Conservation (phyloP, 75 land plant genomes). For the Cunninghamia lanceolata region DNA sequence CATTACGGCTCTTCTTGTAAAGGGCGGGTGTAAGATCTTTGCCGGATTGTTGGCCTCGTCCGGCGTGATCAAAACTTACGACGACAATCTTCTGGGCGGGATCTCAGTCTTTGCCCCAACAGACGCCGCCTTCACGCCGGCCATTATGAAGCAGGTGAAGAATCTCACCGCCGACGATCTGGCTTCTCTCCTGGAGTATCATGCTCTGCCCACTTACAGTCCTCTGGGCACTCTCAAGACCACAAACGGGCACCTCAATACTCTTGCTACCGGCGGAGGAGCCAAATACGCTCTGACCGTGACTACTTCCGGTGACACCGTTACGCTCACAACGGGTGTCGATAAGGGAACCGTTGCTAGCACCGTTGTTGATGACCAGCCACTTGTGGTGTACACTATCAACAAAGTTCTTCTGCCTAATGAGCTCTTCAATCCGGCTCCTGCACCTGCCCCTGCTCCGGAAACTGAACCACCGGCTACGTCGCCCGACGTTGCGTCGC, state of each 20-base stretch:
- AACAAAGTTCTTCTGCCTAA: slow-evolving; percentile 32
- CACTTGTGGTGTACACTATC: slow-evolving; percentile 32
- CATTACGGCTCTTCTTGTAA: slow-evolving; percentile 30
- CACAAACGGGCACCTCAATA: slow-evolving; percentile 41
- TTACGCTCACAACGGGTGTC: slow-evolving; percentile 39
- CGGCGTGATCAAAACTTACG: slow-evolving; percentile 19
- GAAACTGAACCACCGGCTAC: background rate
- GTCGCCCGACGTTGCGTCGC: background rate
- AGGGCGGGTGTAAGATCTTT: slow-evolving; percentile 55
- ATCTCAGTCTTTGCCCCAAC: slow-evolving; percentile 63
- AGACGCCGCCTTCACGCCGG: slow-evolving; percentile 45
- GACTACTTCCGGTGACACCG: slow-evolving; percentile 36
- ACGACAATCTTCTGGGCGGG: slow-evolving; percentile 27
- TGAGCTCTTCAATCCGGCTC: slow-evolving; percentile 24
- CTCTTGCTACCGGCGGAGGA: slow-evolving; percentile 48
- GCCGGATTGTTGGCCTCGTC: slow-evolving; percentile 28
- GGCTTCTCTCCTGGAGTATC: slow-evolving; percentile 28
- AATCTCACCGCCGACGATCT: slow-evolving; percentile 40
- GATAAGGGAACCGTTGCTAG: slow-evolving; percentile 38
- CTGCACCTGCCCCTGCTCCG: slow-evolving; percentile 26
- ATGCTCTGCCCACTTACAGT: slow-evolving; percentile 41
- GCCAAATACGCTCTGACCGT: slow-evolving; percentile 35
- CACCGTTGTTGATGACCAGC: slow-evolving; percentile 43
- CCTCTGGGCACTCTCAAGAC: slow-evolving; percentile 39
- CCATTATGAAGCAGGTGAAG: slow-evolving; percentile 29